Base-by-base conservation (phyloP, 371 early-diverging fungal species). In the Smittium culicis region DNA sequence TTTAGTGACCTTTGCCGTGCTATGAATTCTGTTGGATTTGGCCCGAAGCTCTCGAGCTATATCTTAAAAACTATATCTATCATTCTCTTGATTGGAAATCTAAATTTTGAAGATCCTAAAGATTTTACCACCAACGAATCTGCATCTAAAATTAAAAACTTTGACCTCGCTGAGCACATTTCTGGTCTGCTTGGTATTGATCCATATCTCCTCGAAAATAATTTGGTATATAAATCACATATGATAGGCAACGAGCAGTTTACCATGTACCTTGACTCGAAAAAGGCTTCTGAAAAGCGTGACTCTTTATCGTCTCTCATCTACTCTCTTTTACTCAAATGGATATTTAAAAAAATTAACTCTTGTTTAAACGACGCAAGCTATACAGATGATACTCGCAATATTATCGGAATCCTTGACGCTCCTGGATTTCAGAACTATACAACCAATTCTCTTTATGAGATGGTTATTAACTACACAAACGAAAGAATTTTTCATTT, bases 31-130 rank as follows among this genome's bases (percentile, higher is more conserved):
- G 70, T 91, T 56, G 96, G 98, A 0, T 84, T 95, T 62, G 82
- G 86, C 60, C 83, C 84, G 62, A 86, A 88, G 64, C 88, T 86
- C 69, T 87, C 89, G 58, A 80, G 82, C 14, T 87, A 88, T 68
- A 85, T 95, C 54, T 88, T 90, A 64, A 88, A 91, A 67, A 82
- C 92, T 33, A 72, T 97, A 61, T 86, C 94, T 1, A 87, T 92
- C 11, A 90, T 97, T 66, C 77, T 97, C 54, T 89, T 91, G 70
- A 81, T 97, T 30, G 94, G 95, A 34, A 94, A 94, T 75, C 74
- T 97, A 68, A 77, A 82, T 28, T 96, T 96, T 73, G 80, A 83
- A 65, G 20, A n/a, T 34, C 61, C 35, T 24, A 64, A 64, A 35
- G 34, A 64, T 30, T 8, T 45, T 2, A 32, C 34, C 59, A 34